Base-by-base conservation (phyloP, 306 rosid species). In the Dryas octopetala region DNA sequence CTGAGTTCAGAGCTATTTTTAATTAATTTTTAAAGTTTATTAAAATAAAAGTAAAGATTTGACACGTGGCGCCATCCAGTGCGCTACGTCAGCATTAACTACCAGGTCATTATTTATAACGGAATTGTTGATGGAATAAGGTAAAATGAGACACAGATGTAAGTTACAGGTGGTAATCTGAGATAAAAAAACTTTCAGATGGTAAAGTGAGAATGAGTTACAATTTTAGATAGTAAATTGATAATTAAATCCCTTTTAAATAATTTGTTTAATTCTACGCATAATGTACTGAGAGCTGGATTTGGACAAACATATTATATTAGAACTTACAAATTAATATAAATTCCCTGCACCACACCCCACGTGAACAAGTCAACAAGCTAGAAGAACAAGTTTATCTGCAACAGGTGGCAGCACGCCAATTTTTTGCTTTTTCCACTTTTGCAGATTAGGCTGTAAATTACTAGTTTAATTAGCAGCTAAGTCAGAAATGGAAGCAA, bases 351-450 rank as follows among this genome's bases (percentile, higher is more conserved):
- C 77, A 82, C 80, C 58, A 45, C 77, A 64, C 50, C 66, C 84
- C 85, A 85, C 89, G 83, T 82, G 83, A 86, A 86, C 74, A 41
- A 62, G 83, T 82, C 82, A 86, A 86, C 72, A 26, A 62, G 76
- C 62, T 62, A 78, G 72, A 16, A 26, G 28, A 63, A 63, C 68
- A 52, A 19, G 43, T 45, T 23, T 52, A 40, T 79, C 26, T 19
- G 65, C 52, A 40, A 53, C 55, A 61, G 38, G 53, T 19, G 69
- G 59, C 48, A 44, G 58, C 54, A 49, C 38, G 69, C 64, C 64
- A 15, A 44, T 51, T 43, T 23, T 66, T 70, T 19, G 2, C 19
- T 76, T 65, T 45, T 19, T 8, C 44, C 61, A 26, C 38, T 60
- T 46, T 54, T 16, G 12, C 49, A 40, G 70, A 67, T 62, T 73